Conservation (phyloP, 2,329 filamentous ascomycete genomes). For the Sordariomycetes sp. region DNA sequence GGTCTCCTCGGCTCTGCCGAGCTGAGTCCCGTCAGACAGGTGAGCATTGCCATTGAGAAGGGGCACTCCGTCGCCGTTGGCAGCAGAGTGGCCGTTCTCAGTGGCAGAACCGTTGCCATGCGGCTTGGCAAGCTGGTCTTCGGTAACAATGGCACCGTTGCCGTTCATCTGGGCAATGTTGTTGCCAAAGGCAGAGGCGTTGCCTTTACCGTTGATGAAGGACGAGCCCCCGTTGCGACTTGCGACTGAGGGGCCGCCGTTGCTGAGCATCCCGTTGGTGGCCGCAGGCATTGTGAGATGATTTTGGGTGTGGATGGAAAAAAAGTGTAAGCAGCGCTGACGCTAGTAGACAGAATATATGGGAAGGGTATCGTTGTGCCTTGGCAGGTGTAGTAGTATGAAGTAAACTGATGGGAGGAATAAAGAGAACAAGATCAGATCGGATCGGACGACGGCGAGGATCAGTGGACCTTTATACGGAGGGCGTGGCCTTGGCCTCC, state of each 20-base stretch:
- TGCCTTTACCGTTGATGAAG: slow-evolving; percentile 6
- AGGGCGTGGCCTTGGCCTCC: too few species aligned
- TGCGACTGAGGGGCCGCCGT: slow-evolving; percentile 2
- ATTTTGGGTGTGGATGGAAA: neutral
- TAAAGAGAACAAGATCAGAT: too few species aligned
- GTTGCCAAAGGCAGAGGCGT: slow-evolving; percentile 5
- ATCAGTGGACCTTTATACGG: too few species aligned
- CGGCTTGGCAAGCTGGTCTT: neutral
- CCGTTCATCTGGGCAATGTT: slow-evolving; percentile 2
- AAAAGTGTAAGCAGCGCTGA: neutral
- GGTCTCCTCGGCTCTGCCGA: slow-evolving; percentile 32
- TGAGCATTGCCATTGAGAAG: slow-evolving; percentile 1
- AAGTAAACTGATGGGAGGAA: neutral
- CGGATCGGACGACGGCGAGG: too few species aligned
- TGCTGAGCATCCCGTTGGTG: slow-evolving; percentile 2
- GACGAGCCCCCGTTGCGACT: slow-evolving; percentile 2
- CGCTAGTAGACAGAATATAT: neutral
- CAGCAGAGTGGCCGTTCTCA: neutral
- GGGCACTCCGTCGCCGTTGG: neutral
- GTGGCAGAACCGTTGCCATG: neutral
- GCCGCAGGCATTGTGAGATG: slow-evolving; percentile 3
- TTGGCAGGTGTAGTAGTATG: too few species aligned
- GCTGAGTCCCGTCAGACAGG: slow-evolving; percentile 7
- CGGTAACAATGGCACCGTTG: slow-evolving; percentile 3
- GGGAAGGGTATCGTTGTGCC: too few species aligned